These are phyloP conservation scores for Leucosporidium creatinivorum DNA, from an alignment of 768 basidiomycete species.

Conservation along the genomic window DNA sequence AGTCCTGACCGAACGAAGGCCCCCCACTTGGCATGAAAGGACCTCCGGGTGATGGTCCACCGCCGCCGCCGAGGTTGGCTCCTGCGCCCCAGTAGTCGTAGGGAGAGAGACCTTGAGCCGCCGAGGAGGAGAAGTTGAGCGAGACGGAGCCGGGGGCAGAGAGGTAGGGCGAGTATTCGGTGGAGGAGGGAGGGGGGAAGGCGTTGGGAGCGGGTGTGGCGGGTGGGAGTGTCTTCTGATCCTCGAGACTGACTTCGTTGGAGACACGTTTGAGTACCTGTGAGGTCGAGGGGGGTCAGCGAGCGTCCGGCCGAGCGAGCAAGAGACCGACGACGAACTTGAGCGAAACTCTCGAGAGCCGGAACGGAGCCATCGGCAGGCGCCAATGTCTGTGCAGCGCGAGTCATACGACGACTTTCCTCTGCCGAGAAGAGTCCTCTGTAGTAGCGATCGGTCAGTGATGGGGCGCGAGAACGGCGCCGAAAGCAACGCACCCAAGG, in stretches of 20 bases:
- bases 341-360: constrained; percentile 18
- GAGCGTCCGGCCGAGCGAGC: not conserved
- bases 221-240: not conserved
- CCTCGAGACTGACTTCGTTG: constrained; percentile 8
- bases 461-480: not conserved
- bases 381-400: constrained; percentile 14
- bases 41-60: no score
- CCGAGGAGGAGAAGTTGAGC: not conserved
- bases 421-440: constrained; percentile 17
- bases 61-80: not conserved
- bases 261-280: constrained; percentile 31
- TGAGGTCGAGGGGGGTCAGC: not conserved
- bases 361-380: not conserved
- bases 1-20: not conserved
- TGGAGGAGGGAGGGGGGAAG: not conserved
- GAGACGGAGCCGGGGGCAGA: not conserved
- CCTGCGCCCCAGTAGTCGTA: constrained; percentile 2
- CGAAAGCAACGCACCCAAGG: constrained; percentile 7
- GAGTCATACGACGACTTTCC: constrained; percentile 19
- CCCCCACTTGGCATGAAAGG: no score
- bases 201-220: not conserved
- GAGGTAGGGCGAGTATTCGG: not conserved
- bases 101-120: no score
- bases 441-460: not conserved
- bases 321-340: not conserved